phyloP scores from a whole-genome alignment of 768 basidiomycete genomes.

The Roridomyces roridus region DNA sequence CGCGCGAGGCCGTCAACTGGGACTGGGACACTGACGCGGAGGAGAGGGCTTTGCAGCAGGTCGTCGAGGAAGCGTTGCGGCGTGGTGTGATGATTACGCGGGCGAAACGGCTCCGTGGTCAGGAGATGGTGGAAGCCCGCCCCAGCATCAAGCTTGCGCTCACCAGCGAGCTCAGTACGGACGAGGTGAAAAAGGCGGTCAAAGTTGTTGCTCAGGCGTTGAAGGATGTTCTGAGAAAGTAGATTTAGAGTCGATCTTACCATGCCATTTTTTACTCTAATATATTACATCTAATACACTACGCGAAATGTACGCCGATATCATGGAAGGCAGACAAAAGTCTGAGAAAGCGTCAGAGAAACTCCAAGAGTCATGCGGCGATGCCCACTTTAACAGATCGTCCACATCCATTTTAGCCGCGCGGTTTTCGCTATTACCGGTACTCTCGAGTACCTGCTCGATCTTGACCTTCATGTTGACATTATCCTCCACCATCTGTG shows the following conservation, averaged over 20 bases:
- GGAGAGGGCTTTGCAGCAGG: constrained; percentile 85
- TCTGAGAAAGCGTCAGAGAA: constrained; percentile 42
- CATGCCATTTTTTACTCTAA: not conserved
- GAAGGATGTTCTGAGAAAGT: constrained; percentile 71
- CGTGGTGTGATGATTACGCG: constrained; percentile 89
- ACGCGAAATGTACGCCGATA: constrained; percentile 76
- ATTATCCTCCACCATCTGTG: constrained; percentile 72
- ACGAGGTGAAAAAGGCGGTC: constrained; percentile 92
- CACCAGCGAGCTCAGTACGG: constrained; percentile 79
- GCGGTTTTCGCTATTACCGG: constrained; percentile 76
- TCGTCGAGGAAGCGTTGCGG: constrained; percentile 84
- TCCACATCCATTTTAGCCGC: constrained; percentile 95
- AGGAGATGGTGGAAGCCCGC: constrained; percentile 81
- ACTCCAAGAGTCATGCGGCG: not conserved
- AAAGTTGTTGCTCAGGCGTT: constrained; percentile 74
- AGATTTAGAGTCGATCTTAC: not conserved
- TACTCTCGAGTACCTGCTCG: constrained; percentile 74
- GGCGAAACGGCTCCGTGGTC: constrained; percentile 80
- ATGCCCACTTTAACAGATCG: constrained; percentile 82
- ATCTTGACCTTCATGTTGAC: constrained; percentile 73
- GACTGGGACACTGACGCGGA: constrained; percentile 71
- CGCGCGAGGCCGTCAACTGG: constrained; percentile 52
- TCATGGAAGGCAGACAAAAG: constrained; percentile 78
- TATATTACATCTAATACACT: too few species aligned
- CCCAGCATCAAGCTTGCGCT: constrained; percentile 89